Conservation (phyloP, 73 alveolate genomes). For the Halteria grandinella region DNA sequence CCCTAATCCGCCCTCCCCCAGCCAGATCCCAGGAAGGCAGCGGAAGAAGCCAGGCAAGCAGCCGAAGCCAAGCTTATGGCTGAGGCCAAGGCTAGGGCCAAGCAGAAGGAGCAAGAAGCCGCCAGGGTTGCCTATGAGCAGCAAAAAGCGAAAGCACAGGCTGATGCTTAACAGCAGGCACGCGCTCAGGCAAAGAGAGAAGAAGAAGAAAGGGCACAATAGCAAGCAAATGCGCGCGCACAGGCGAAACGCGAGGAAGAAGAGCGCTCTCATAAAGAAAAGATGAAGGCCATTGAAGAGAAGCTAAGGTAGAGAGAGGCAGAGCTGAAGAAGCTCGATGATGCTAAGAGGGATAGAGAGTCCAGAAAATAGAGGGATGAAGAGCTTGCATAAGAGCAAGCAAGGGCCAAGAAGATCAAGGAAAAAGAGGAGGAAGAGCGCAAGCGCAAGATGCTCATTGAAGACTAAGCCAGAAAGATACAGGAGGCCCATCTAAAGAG, state of each 20-base stretch:
- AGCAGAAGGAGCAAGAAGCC: too few relatives aligned
- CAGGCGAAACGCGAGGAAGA: conserved; percentile 20
- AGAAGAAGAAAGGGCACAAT: background rate
- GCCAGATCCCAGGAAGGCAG: too few relatives aligned
- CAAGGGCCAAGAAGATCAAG: conserved; percentile 7
- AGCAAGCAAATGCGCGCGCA: too few relatives aligned
- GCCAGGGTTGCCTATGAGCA: background rate
- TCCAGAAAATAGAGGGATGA: background rate
- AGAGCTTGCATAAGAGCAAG: background rate
- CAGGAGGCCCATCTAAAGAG: conserved; percentile 9
- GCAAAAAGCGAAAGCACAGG: too few relatives aligned
- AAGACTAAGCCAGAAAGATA: conserved; percentile 45
- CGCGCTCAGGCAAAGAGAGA: background rate
- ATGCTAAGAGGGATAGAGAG: background rate
- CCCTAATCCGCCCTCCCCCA: too few relatives aligned
- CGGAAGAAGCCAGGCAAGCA: too few relatives aligned
- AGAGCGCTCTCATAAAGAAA: conserved; percentile 23
- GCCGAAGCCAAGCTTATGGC: too few relatives aligned
- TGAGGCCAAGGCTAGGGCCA: too few relatives aligned
- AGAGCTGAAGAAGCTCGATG: conserved; percentile 7
- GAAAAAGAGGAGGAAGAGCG: conserved; percentile 15
- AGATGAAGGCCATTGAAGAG: conserved; percentile 29
- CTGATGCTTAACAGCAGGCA: background rate
- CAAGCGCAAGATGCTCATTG: conserved; percentile 25
- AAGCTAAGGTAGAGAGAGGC: conserved; percentile 23